Conservation (phyloP, 805 yeast genomes). For the Cyberlindnera maritima region DNA sequence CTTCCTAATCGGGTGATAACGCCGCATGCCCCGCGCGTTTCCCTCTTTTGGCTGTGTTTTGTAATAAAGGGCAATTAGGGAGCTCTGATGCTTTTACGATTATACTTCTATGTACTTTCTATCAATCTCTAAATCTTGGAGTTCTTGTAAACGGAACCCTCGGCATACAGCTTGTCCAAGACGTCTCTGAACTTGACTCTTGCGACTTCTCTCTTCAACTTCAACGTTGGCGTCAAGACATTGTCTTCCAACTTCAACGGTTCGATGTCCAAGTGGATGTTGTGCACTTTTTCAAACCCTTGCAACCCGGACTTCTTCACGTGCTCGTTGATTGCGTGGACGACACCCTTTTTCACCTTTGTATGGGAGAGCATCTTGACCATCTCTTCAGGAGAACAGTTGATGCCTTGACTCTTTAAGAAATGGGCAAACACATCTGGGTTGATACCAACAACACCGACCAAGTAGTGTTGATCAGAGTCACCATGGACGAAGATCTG, state of each 20-base stretch:
- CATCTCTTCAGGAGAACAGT: slow-evolving; percentile 12
- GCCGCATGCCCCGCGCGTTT: too few species aligned
- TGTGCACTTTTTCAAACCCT: slow-evolving; percentile 64
- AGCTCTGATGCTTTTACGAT: too few species aligned
- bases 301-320: slow-evolving; percentile 37
- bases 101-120: too few species aligned
- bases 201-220: slow-evolving; percentile 48
- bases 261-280: slow-evolving; percentile 49
- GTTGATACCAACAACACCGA: slow-evolving; percentile 55
- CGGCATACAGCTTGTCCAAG: not conserved
- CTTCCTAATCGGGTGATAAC: not conserved
- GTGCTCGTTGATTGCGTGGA: slow-evolving; percentile 37
- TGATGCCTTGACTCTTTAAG: slow-evolving; percentile 1
- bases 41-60: too few species aligned
- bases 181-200: slow-evolving; percentile 28
- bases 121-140: not conserved
- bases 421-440: slow-evolving; percentile 29
- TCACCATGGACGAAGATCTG: slow-evolving; percentile 68
- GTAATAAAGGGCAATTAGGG: too few species aligned
- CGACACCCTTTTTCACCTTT: slow-evolving; percentile 28
- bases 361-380: slow-evolving; percentile 13
- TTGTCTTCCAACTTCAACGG: slow-evolving; percentile 60
- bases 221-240: slow-evolving; percentile 65
- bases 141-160: not conserved
- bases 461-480: slow-evolving; percentile 48